Percentiles rank a stretch among this genome's conserved stretches.
phyloP scores from a whole-genome alignment of 2,329 filamentous ascomycete species.

The Cordyceps cateniannulata region DNA sequence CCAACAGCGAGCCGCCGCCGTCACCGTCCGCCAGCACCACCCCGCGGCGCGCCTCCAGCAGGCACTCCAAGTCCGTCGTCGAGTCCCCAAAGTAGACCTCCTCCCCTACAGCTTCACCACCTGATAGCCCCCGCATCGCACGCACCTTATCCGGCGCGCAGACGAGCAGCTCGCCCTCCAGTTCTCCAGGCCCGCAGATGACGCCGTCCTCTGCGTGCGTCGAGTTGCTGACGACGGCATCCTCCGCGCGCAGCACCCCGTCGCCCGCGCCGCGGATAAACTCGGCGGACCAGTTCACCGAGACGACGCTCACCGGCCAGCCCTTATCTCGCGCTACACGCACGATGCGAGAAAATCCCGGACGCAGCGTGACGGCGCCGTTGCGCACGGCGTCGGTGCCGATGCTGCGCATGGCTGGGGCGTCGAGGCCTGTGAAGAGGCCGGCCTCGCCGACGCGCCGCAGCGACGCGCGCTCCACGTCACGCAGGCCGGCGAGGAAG shows the following conservation, averaged over 20 bases:
- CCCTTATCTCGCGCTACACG: slow-evolving; percentile 20
- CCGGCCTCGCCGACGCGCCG: slow-evolving; percentile 34
- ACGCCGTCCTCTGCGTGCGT: slow-evolving; percentile 28
- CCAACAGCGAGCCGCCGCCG: slow-evolving; percentile 27
- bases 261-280: slow-evolving; percentile 41
- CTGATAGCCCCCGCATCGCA: slow-evolving; percentile 28
- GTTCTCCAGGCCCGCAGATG: slow-evolving; percentile 34
- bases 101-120: slow-evolving; percentile 10
- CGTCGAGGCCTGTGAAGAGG: slow-evolving; percentile 37
- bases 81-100: slow-evolving; percentile 55
- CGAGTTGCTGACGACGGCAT: slow-evolving; percentile 37
- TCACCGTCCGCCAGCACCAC: slow-evolving; percentile 38
- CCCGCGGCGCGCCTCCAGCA: slow-evolving; percentile 35
- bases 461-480: slow-evolving; percentile 41
- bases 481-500: slow-evolving; percentile 34
- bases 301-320: slow-evolving; percentile 39
- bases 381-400: slow-evolving; percentile 30
- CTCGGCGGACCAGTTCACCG: slow-evolving; percentile 44
- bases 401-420: slow-evolving; percentile 27
- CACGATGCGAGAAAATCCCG: slow-evolving; percentile 34
- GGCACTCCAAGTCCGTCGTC: slow-evolving; percentile 48
- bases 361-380: slow-evolving; percentile 29
- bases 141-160: slow-evolving; percentile 42
- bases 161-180: slow-evolving; percentile 20
- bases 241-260: slow-evolving; percentile 17